Conservation (phyloP, 2,329 filamentous ascomycete genomes). For the Trichoderma simmonsii region DNA sequence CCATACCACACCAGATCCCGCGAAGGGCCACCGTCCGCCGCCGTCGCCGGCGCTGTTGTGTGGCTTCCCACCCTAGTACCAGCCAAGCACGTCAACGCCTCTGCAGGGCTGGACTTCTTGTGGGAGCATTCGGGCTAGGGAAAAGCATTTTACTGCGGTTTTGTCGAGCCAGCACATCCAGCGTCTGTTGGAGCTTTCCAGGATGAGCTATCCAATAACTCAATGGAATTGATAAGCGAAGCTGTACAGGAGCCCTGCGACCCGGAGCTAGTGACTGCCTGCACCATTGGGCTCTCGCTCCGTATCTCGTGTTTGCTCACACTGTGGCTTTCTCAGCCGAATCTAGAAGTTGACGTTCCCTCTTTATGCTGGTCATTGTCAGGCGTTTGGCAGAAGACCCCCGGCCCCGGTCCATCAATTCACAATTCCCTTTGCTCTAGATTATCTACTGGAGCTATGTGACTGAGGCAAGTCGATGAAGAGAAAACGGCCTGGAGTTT, state of each 20-base stretch:
- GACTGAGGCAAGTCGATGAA: neutral
- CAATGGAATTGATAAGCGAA: conserved; percentile 16
- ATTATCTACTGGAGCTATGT: neutral
- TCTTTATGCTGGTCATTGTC: neutral
- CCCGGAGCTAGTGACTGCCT: neutral
- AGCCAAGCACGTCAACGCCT: conserved; percentile 19
- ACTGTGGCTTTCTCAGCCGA: conserved; percentile 1
- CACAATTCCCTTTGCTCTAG: neutral
- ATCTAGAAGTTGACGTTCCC: neutral
- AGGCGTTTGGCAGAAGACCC: neutral
- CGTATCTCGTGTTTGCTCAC: neutral
- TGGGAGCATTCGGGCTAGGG: neutral
- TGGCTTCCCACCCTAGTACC: conserved; percentile 12
- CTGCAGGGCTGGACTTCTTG: conserved; percentile 8
- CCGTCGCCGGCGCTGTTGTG: conserved; percentile 12
- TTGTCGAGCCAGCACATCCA: conserved; percentile 20
- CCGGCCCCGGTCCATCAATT: neutral
- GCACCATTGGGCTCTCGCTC: conserved; percentile 7
- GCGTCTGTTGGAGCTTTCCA: conserved; percentile 13
- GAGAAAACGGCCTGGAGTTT: neutral
- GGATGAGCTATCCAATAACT: conserved; percentile 14
- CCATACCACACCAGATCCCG: conserved; percentile 25
- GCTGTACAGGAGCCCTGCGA: conserved; percentile 11
- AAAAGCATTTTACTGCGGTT: conserved; percentile 7
- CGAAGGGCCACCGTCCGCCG: conserved; percentile 24